These are phyloP conservation scores for Xylariaceae sp. DNA, from an alignment of 2,329 filamentous ascomycete species.

Conservation along the genomic window DNA sequence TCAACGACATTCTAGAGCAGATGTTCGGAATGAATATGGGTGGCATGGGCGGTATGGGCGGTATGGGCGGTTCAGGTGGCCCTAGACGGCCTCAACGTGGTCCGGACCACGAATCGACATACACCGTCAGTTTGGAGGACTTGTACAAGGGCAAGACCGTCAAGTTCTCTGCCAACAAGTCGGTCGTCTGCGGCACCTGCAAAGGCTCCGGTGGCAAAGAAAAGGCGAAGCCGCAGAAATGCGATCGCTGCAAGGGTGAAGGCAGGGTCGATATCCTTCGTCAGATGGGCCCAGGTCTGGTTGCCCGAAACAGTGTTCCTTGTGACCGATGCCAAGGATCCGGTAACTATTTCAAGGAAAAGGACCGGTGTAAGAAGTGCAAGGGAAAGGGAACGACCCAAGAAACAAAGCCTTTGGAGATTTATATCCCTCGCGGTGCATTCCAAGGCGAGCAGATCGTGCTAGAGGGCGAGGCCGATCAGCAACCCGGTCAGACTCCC, in stretches of 20 bases:
- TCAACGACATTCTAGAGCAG: conserved; percentile 88
- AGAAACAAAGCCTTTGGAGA: conserved; percentile 89
- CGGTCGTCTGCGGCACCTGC: conserved; percentile 80
- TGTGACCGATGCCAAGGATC: conserved; percentile 81
- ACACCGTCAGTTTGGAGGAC: conserved; percentile 87
- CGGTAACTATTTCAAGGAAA: conserved; percentile 87
- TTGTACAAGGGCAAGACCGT: conserved; percentile 98
- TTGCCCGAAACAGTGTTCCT: conserved; percentile 71
- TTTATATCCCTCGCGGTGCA: conserved; percentile 88
- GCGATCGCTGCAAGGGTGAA: conserved; percentile 76
- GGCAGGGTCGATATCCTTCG: conserved; percentile 73
- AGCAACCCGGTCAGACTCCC: conserved; percentile 79
- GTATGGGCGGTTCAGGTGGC: conserved; percentile 40
- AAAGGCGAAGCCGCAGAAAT: conserved; percentile 77
- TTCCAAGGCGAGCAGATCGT: conserved; percentile 85
- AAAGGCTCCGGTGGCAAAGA: conserved; percentile 88
- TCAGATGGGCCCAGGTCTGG: conserved; percentile 79
- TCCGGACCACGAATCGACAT: conserved; percentile 80
- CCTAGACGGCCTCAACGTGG: conserved; percentile 64
- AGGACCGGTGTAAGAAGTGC: conserved; percentile 98
- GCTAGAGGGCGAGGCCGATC: conserved; percentile 89
- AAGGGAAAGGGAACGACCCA: conserved; percentile 84
- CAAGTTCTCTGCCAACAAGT: conserved; percentile 93
- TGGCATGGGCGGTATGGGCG: conserved; percentile 35
- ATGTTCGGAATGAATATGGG: conserved; percentile 64